Base-by-base conservation (phyloP, 495 filamentous ascomycete genomes). In the Lineolata rhizophorae region DNA sequence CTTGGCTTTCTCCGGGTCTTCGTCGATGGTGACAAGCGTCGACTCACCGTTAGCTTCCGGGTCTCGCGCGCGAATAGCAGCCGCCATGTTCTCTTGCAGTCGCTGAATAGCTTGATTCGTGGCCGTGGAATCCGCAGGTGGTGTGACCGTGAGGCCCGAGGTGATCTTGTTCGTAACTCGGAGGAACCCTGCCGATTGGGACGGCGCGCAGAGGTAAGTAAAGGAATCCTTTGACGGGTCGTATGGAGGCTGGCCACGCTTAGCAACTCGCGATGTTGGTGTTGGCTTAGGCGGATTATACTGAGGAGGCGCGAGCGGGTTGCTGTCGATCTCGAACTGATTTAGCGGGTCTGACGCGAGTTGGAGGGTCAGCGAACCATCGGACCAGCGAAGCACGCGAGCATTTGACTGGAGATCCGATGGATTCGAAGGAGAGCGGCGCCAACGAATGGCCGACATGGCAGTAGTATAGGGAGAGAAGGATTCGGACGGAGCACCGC, bases 351-450 rank as follows among this genome's bases (percentile, higher is more conserved):
- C 60, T 0, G 65, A 68, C 15, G 70, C 75, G 20, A 80, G 55
- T 44, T 81, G 75, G 6, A 94, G 58, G 11, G 84, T 91, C 18
- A 82, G 51, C 4, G 76, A 82, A 22, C 80, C 80, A 44, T 91
- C 80, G 36, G 75, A 76, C 81, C 81, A 91, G 37, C 64, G 67
- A 35, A 81, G 66, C 18, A 85, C 56, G 28, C 74, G 67, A 4
- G 79, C 64, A 48, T 87, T 87, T 21, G 76, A 84, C 43, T 76
- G 66, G 8, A 81, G 54, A 21, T 64, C 49, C 9, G 49, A 42
- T 4, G 62, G 59, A 35, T 76, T 54, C 8, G 57, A 60, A n/a
- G 72, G 72, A 27, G 72, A 65, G 39, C 64, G 62, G 31, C 76
- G 65, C 70, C 74, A 76, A 43, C 72, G 73, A 16, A 78, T 53